Base-by-base conservation (phyloP, 2,329 filamentous ascomycete species). In the Thelonectria rubi region DNA sequence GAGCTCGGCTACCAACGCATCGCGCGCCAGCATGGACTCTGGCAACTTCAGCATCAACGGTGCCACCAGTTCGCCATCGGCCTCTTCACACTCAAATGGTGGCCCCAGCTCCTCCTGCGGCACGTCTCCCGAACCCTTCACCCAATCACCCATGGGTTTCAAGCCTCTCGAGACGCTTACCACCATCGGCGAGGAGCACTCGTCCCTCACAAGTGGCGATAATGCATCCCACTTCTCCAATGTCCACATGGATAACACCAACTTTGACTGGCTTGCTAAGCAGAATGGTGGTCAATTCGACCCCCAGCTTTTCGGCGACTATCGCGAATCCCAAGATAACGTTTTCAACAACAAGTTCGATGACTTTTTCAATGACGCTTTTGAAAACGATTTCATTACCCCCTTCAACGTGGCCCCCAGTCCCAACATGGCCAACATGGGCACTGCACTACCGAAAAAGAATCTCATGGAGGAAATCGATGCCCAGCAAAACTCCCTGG, bases 261-360 rank as follows among this genome's bases (percentile, higher is more conserved):
- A 86, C 68, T 83, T 93, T 69, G 89, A 92, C 74, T 94, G 90
- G 86, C 81, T 95, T 51, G 85, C 88, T 40, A 89, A 90, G 70
- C 91, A 96, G 74, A 94, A 93, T 70, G 89, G 90, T 59, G 92
- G 92, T 58, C 88, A 91, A 65, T 97, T 98, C 71, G 94, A 98
- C 64, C 94, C 95, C 0, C 88, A 95, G 57, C 83, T 98, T 5
- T 98, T 97, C 75, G 92, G 91, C 55, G 92, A 93, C 69, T 98
- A 97, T 78, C 89, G 95, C 54, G 95, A 99, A 73, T 89, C 93
- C 0, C 92, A 97, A 72, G 91, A 93, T 59, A 94, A 90, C 57
- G 84, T 97, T 14, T 79, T 97, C 17, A 81, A 82, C 67, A 89
- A 80, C 72, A 86, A 88, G 9, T 91, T 96, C 67, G 91, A 92